Base-by-base conservation (phyloP, 495 filamentous ascomycete species). In the Opeltia flavorubescens region DNA sequence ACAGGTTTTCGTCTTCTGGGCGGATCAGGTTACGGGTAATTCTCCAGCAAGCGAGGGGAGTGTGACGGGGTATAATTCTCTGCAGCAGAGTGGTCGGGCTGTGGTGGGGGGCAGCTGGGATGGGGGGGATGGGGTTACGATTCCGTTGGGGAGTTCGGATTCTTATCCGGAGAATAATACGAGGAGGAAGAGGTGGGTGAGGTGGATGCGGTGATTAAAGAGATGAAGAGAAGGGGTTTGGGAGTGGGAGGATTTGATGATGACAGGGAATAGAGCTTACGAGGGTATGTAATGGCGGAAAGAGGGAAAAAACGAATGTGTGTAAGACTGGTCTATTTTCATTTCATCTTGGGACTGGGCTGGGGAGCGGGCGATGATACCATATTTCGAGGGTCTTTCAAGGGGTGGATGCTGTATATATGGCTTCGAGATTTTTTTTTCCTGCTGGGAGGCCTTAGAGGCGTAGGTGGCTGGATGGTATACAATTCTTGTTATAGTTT, bases 1-100 rank as follows among this genome's bases (percentile, higher is more conserved):
- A 26, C 40, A 43, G 7, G 26, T 57, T 7, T 48, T 49, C 35
- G 44, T 57, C 2, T 44, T 57, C 33, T 57, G 44, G 48, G 52
- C 55, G 1, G 55, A 55, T 12, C 30, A 31, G 18, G 17, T 47
- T 1, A 45, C 49, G 17, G 46, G 51, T 4, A 43, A 18, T 12
- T 17, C 1, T 17, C 34, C 34, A 17, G 34, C 34, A 18, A 36
- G 34, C 12, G 13, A 1, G 9, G 34, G 20, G 6, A 36, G 34
- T 18, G 34, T 36, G 12, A 17, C 34, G 2, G 34, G 34, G 8
- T 36, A 36, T 12, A 18, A 18, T 6, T 17, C 5, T 18, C 12
- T 36, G 34, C 5, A 36, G 34, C 34, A n/a, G 34, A 18, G 15
- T 18, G 20, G 34, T 8, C 4, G 34, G 34, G 34, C 6, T 7